These are phyloP conservation scores for Rhododendron molle DNA, from an alignment of 148 eudicot species.

Conservation along the genomic window DNA sequence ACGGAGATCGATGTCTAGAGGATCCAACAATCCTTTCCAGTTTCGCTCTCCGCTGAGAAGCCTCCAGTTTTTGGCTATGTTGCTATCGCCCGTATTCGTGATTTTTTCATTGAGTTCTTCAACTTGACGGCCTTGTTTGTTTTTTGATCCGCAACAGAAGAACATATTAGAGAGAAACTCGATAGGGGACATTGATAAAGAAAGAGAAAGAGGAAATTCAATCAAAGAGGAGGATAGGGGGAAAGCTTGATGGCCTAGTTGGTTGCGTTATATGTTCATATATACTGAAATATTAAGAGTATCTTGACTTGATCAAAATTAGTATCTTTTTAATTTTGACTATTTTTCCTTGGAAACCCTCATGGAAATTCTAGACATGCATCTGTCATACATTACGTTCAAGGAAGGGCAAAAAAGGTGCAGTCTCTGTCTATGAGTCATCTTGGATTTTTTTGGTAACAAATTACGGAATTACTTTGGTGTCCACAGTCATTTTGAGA, in stretches of 20 bases:
- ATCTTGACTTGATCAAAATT: not conserved
- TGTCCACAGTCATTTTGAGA: too few relatives aligned
- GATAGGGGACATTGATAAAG: not conserved
- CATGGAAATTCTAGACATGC: not conserved
- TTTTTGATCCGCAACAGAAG: too few relatives aligned
- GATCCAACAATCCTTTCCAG: conserved; percentile 65
- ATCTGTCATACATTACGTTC: not conserved
- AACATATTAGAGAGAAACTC: too few relatives aligned
- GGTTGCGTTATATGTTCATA: not conserved
- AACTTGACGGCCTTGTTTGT: not conserved
- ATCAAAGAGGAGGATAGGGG: too few relatives aligned
- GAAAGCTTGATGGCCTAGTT: too few relatives aligned
- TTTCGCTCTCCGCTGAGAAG: conserved; percentile 50
- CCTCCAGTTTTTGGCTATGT: conserved; percentile 62
- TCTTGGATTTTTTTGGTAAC: too few relatives aligned
- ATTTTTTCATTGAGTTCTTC: not conserved
- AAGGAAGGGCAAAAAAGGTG: not conserved
- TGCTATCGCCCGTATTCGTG: not conserved
- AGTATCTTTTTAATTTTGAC: not conserved
- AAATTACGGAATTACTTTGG: too few relatives aligned
- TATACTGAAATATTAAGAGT: not conserved
- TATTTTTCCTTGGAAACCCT: not conserved
- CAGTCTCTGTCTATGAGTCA: not conserved
- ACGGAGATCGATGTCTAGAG: conserved; percentile 64
- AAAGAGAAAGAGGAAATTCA: not conserved